phyloP scores from a whole-genome alignment of 2,329 filamentous ascomycete species.

The Emericellopsis atlantica region DNA sequence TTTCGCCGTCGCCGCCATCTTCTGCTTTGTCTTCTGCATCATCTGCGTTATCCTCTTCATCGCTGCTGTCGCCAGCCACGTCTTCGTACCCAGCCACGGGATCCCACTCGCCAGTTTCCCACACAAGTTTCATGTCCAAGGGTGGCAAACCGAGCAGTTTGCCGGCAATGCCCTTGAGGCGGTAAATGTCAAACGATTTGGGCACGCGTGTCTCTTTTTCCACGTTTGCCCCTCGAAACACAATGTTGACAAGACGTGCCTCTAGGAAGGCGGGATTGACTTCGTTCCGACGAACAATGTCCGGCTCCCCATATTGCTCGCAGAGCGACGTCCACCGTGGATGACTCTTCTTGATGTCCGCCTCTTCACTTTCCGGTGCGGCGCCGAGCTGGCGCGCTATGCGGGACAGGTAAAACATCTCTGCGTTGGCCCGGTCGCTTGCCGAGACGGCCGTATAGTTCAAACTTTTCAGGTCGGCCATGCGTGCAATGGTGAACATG shows the following conservation, averaged over 20 bases:
- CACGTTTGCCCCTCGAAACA: slow-evolving; percentile 24
- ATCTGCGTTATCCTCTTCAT: slow-evolving; percentile 29
- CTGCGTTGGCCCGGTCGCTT: slow-evolving; percentile 73
- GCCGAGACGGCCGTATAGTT: slow-evolving; percentile 62
- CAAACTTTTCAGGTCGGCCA: slow-evolving; percentile 53
- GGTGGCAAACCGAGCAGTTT: slow-evolving; percentile 56
- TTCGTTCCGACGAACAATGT: slow-evolving; percentile 40
- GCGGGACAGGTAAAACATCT: slow-evolving; percentile 82
- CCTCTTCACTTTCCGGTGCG: slow-evolving; percentile 38
- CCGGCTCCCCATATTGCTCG: slow-evolving; percentile 59
- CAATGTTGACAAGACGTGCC: slow-evolving; percentile 59
- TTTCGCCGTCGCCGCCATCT: slow-evolving; percentile 12
- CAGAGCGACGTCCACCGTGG: slow-evolving; percentile 65
- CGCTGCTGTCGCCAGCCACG: slow-evolving; percentile 40
- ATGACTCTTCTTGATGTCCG: slow-evolving; percentile 48
- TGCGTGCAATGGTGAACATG: slow-evolving; percentile 74
- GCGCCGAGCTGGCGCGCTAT: slow-evolving; percentile 64
- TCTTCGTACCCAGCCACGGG: slow-evolving; percentile 54
- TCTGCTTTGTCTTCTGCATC: slow-evolving; percentile 15
- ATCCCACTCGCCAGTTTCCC: slow-evolving; percentile 89
- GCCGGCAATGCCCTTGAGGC: slow-evolving; percentile 66
- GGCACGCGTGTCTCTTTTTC: slow-evolving; percentile 45
- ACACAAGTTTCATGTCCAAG: slow-evolving; percentile 54
- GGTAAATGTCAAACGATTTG: slow-evolving; percentile 67
- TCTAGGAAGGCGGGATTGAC: slow-evolving; percentile 73